A percentile compares a stretch with the other conserved stretches of the same genome.
phyloP scores from a whole-genome alignment of 768 basidiomycete genomes.

The Xerocomellus intermedius region DNA sequence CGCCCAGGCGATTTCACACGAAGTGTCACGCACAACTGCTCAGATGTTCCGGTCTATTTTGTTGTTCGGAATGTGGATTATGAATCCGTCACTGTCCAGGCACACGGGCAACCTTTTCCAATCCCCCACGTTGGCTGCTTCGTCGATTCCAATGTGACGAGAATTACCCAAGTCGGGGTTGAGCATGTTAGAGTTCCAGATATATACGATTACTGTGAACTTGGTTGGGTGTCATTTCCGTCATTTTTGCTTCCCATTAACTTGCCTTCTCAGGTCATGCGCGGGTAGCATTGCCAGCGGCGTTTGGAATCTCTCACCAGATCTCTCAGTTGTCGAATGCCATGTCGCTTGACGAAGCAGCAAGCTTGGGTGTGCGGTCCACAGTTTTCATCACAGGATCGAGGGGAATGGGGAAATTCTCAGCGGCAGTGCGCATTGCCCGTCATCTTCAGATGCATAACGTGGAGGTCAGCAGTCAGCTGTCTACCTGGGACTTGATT shows the following conservation, averaged over 20 bases:
- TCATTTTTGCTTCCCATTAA: slow-evolving; percentile 2
- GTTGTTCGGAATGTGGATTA: slow-evolving; percentile 74
- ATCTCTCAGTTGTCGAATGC: slow-evolving; percentile 61
- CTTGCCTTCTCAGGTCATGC: slow-evolving; percentile 20
- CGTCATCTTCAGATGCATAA: slow-evolving; percentile 71
- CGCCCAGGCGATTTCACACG: slow-evolving; percentile 3
- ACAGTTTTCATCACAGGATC: slow-evolving; percentile 78
- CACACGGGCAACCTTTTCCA: slow-evolving; percentile 48
- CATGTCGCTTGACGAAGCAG: slow-evolving; percentile 52
- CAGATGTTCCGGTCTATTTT: slow-evolving; percentile 67
- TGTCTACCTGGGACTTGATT: neutral
- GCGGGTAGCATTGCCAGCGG: neutral
- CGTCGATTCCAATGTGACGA: slow-evolving; percentile 71
- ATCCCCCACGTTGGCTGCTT: slow-evolving; percentile 81
- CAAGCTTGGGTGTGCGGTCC: slow-evolving; percentile 61
- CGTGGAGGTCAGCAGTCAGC: slow-evolving; percentile 54
- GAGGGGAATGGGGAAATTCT: slow-evolving; percentile 80
- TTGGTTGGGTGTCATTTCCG: slow-evolving; percentile 41
- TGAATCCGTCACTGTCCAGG: slow-evolving; percentile 44
- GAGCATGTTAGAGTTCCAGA: slow-evolving; percentile 66
- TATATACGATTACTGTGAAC: slow-evolving; percentile 44
- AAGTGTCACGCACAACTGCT: neutral
- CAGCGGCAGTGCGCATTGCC: slow-evolving; percentile 54
- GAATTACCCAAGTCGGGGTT: slow-evolving; percentile 75
- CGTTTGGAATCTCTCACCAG: slow-evolving; percentile 41